Conservation (phyloP, 192 early-diverging fungal genomes). For the Coemansia sp. region DNA sequence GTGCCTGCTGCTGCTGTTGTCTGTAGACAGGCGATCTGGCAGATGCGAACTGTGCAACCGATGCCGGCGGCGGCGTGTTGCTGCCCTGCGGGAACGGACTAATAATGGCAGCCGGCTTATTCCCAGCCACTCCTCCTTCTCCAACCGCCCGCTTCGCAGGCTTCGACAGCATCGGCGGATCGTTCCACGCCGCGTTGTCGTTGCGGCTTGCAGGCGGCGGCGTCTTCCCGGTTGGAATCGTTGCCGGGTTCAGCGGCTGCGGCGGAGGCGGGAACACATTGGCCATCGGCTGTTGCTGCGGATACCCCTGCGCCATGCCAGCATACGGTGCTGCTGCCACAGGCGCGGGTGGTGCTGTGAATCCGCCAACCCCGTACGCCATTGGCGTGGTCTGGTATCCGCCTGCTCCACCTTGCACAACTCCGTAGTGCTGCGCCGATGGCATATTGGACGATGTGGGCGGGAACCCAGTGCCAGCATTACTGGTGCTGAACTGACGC, state of each 20-base stretch:
- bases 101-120: slow-evolving; percentile 31
- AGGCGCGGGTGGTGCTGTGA: background rate
- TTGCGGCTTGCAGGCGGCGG: slow-evolving; percentile 28
- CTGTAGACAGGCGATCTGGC: slow-evolving; percentile 13
- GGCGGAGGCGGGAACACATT: slow-evolving; percentile 48
- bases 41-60: slow-evolving; percentile 12
- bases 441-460: slow-evolving; percentile 28
- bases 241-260: slow-evolving; percentile 37
- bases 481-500: slow-evolving; percentile 10
- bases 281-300: background rate
- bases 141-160: slow-evolving; percentile 26
- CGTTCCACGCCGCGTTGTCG: slow-evolving; percentile 40
- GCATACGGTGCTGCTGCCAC: slow-evolving; percentile 8
- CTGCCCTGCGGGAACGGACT: slow-evolving; percentile 44
- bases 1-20: slow-evolving; percentile 13
- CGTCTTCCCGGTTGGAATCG: slow-evolving; percentile 35
- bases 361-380: background rate
- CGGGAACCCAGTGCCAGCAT: background rate
- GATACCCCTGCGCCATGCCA: slow-evolving; percentile 30
- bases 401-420: background rate
- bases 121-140: background rate
- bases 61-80: slow-evolving; percentile 33
- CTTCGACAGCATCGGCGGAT: slow-evolving; percentile 37
- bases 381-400: slow-evolving; percentile 14
- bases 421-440: slow-evolving; percentile 26